Evolutionary conservation across 805 yeast species (phyloP), one percentile per base, ranked within the genome.

Genomic region (Barnettozyma botsteinii): DNA sequence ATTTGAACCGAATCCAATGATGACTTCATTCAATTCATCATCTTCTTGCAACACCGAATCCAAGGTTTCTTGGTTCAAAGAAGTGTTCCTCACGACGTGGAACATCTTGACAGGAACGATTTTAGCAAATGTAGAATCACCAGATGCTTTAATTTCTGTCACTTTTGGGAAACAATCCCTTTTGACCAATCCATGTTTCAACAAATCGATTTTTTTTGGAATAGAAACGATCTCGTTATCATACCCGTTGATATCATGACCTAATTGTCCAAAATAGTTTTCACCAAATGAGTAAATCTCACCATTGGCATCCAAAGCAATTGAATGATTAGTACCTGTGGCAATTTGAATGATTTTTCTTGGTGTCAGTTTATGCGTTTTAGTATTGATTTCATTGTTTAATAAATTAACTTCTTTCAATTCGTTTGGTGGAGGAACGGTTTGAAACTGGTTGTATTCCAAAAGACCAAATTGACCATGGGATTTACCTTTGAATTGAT

Each of bases 381-480:
- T 46, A 2, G 37, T 52, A 35, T 40, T 31, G 52, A 50, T 57
- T 45, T 56, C 72, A 42, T 75, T 70, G 49, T 81, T 79, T 48
- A 85, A 59, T 26, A 81, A 59, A 6, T 70, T 66, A 42, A 86
- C 69, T 40, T 79, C 86, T 47, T 70, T 69, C 11, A 79, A 57
- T 37, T 57, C 53, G 48, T 71, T 70, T 13, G 70, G 66, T 3
- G 49, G 47, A 7, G 88, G 85, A 0, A 75, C 70, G 5, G 59
- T 47, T 43, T 73, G 76, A 52, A 78, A 78, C 41, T 85, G 89
- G 1, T 95, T 77, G 47, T 68, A 75, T 12, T 65, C 61, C 2
- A 95, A 93, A 13, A 86, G 59, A 15, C 97, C 98, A 61, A 74
- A 85, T 62, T 93, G 97, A 4, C 98, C 98, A 20, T 70, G 66